Evolutionary conservation across 2,329 filamentous ascomycete species (phyloP), one percentile per base, ranked within the genome.

Genomic region (Aspergillus fijiensis): DNA sequence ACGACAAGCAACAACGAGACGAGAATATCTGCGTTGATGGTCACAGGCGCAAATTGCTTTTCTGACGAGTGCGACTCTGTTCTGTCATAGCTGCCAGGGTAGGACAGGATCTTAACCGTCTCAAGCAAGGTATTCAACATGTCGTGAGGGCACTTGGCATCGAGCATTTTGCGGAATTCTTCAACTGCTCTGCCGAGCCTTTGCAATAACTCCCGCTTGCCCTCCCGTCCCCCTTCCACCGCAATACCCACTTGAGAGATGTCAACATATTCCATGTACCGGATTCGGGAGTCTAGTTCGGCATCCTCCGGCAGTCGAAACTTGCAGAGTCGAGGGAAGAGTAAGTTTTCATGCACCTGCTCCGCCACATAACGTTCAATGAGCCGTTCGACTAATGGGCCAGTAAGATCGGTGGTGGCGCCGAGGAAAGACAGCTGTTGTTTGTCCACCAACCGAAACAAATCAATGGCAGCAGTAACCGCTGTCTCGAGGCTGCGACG

Each of bases 351-450:
- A 68, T 99, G 94, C 6, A 98, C 87, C 73, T 96, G 94, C 72
- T 98, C 95, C 0, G 91, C 87, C 48, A 99, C 87, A 76, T 99
- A 97, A 51, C 92, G 88, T 76, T 99, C 95, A 65, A 99, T 97
- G 69, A 99, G 83, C 62, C 91, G 88, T 77, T 99, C 96, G 1
- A 99, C 93, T 9, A 96, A 80, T 1, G 93, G 91, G 0, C 95
- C 94, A 0, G 95, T 98, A 55, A 99, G 79, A 72, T 97, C 92
- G 2, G 96, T 99, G 1, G 92, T 96, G 4, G 93, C 91, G 19
- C 93, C 95, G 4, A 99, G 82, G 39, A 96, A 83, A 3, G 94
- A 97, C 29, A 99, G 81, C 70, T 98, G 95, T 69, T 96, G 91
- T 74, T 96, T 96, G 73, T 99, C 95, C 5, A 99, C 94, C 61